Percentiles rank a stretch among this genome's conserved stretches.
These are phyloP conservation scores for Macrolepiota dolichaula DNA, from an alignment of 768 basidiomycete genomes.

Conservation along the genomic window DNA sequence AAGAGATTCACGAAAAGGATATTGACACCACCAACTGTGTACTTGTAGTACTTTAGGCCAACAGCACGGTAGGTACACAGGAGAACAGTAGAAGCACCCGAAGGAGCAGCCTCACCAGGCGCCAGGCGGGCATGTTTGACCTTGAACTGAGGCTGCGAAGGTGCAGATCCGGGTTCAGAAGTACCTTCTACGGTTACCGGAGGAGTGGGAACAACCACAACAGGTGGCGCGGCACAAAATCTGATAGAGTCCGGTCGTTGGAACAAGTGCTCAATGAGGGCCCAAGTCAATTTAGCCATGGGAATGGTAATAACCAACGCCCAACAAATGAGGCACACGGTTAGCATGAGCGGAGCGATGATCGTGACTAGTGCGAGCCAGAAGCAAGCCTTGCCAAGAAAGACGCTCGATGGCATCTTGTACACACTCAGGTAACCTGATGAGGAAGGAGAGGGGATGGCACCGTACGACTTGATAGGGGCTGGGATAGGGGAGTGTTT, in stretches of 20 bases:
- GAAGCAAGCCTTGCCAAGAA: conserved; percentile 74
- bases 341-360: conserved; percentile 85
- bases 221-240: conserved; percentile 85
- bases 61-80: conserved; percentile 93
- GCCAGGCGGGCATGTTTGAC: conserved; percentile 73
- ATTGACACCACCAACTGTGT: conserved; percentile 97
- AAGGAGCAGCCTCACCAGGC: conserved; percentile 88
- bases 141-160: conserved; percentile 41
- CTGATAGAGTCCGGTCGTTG: conserved; percentile 80
- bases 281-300: conserved; percentile 98
- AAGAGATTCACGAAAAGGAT: conserved; percentile 96
- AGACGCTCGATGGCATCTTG: conserved; percentile 34
- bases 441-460: conserved; percentile 35
- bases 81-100: conserved; percentile 80
- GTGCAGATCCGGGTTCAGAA: conserved; percentile 17
- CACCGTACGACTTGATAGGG: conserved; percentile 69
- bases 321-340: conserved; percentile 92
- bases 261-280: conserved; percentile 80
- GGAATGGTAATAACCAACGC: conserved; percentile 93
- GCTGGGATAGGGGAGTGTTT: conserved; percentile 28
- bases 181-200: conserved; percentile 15
- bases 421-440: conserved; percentile 23
- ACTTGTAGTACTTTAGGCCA: conserved; percentile 95
- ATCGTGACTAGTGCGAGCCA: conserved; percentile 75
- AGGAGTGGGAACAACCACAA: conserved; percentile 48